A percentile compares a stretch with the other conserved stretches of the same genome.
Conservation (phyloP, 2,329 filamentous ascomycete species). For the Colletotrichum sp. region DNA sequence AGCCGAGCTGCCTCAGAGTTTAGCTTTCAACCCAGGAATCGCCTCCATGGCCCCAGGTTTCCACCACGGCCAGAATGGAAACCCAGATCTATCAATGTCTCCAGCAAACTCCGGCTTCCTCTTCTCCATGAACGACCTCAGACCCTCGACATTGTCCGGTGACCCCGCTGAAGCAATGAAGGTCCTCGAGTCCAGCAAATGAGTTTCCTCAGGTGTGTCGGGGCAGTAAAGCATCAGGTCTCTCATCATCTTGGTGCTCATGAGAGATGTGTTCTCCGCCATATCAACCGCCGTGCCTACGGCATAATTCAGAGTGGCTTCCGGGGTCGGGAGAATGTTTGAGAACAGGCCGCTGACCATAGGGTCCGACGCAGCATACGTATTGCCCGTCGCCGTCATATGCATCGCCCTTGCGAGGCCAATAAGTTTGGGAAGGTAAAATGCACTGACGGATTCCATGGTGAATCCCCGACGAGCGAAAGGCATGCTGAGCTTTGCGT, state of each 20-base stretch:
- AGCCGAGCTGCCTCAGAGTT: background rate
- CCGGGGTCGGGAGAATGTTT: background rate
- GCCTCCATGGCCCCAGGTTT: background rate
- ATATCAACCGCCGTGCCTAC: background rate
- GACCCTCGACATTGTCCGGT: background rate
- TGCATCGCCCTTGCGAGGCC: constrained; percentile 19
- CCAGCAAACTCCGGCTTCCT: background rate
- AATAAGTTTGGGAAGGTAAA: constrained; percentile 21
- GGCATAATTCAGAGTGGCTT: background rate
- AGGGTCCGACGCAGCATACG: background rate
- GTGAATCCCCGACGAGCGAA: constrained; percentile 20
- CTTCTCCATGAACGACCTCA: background rate
- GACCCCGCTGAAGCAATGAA: background rate
- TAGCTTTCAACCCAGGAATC: background rate
- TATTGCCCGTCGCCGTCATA: constrained; percentile 11
- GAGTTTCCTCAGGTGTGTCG: background rate
- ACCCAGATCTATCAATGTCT: background rate
- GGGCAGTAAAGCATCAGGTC: constrained; percentile 16
- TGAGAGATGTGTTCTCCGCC: constrained; percentile 1
- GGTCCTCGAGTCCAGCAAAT: background rate
- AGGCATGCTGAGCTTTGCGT: constrained; percentile 17
- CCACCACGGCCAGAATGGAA: background rate
- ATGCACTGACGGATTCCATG: constrained; percentile 22
- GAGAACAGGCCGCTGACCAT: constrained; percentile 13
- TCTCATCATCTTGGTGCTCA: constrained; percentile 19